A percentile compares a stretch with the other conserved stretches of the same genome.
These are phyloP conservation scores for Aspergillaceae sp. DNA, from an alignment of 2,329 filamentous ascomycete genomes.

Conservation along the genomic window DNA sequence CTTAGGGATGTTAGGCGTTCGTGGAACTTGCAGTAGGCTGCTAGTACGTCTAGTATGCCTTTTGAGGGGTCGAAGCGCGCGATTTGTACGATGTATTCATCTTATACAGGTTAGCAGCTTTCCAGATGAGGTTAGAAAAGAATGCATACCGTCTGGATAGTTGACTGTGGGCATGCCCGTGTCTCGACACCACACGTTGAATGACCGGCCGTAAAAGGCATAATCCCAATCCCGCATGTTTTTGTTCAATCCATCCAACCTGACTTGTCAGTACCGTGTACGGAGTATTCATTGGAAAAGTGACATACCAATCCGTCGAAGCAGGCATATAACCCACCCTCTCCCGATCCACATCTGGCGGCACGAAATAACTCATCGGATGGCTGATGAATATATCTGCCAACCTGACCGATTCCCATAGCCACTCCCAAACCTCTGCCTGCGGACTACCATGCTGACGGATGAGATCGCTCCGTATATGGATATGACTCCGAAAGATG, in stretches of 20 bases:
- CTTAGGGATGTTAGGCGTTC: slow-evolving; percentile 44
- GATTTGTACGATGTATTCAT: slow-evolving; percentile 70
- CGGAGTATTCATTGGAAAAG: background rate
- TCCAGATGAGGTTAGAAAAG: too few relatives aligned
- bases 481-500: slow-evolving; percentile 74
- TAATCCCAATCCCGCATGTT: slow-evolving; percentile 59
- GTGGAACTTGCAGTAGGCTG: slow-evolving; percentile 65
- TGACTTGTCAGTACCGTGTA: slow-evolving; percentile 11
- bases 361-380: slow-evolving; percentile 68
- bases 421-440: slow-evolving; percentile 63
- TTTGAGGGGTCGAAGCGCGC: slow-evolving; percentile 78
- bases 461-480: slow-evolving; percentile 67
- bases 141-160: slow-evolving; percentile 27
- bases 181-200: slow-evolving; percentile 55
- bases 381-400: slow-evolving; percentile 77
- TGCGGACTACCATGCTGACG: slow-evolving; percentile 57
- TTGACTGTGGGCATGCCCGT: slow-evolving; percentile 40
- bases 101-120: slow-evolving; percentile 34
- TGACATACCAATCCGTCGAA: slow-evolving; percentile 64
- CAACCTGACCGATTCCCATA: slow-evolving; percentile 62
- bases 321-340: slow-evolving; percentile 70
- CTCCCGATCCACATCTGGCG: slow-evolving; percentile 54
- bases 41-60: slow-evolving; percentile 68
- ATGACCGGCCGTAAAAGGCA: slow-evolving; percentile 66
- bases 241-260: slow-evolving; percentile 75